These are phyloP conservation scores for Cymbopogon flexuosus DNA, from an alignment of 202 grass and related monocot genomes.

Conservation along the genomic window DNA sequence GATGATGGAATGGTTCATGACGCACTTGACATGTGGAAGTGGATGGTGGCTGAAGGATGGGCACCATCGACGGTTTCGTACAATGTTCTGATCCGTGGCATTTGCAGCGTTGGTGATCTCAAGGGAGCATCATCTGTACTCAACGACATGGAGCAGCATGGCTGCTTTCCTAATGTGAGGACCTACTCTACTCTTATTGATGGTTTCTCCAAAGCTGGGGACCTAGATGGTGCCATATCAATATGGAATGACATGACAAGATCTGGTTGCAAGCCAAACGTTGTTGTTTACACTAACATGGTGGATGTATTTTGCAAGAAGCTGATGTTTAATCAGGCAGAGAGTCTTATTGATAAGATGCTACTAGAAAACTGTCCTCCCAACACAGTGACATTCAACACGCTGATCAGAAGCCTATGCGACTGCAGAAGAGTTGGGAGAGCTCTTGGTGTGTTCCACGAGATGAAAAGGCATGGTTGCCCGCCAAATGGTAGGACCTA, in stretches of 20 bases:
- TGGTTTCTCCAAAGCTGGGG: conserved; percentile 61
- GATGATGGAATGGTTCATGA: conserved; percentile 40
- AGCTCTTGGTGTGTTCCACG: conserved; percentile 50
- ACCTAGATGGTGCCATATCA: conserved; percentile 58
- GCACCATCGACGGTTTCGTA: conserved; percentile 50
- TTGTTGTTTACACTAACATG: conserved; percentile 76
- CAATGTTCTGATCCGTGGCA: conserved; percentile 72
- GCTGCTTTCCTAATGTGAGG: conserved; percentile 42
- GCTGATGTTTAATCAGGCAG: conserved; percentile 68
- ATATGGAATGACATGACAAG: conserved; percentile 64
- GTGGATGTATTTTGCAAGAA: conserved; percentile 64
- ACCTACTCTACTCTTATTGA: conserved; percentile 72
- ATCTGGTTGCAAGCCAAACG: conserved; percentile 69
- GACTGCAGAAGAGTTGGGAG: conserved; percentile 42
- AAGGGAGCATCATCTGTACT: conserved; percentile 45
- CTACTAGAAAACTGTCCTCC: conserved; percentile 54
- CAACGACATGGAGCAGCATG: conserved; percentile 40
- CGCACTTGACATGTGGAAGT: conserved; percentile 60
- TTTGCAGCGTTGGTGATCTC: conserved; percentile 48
- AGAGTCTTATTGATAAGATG: conserved; percentile 71
- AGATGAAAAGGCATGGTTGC: conserved; percentile 61
- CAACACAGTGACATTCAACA: conserved; percentile 71
- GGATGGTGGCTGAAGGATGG: conserved; percentile 62
- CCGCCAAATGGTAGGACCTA: conserved; percentile 59
- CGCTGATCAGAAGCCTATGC: conserved; percentile 62